Percentiles rank a stretch among this genome's conserved stretches.
phyloP scores from a whole-genome alignment of 2,329 filamentous ascomycete genomes.

The Cercospora sojina region DNA sequence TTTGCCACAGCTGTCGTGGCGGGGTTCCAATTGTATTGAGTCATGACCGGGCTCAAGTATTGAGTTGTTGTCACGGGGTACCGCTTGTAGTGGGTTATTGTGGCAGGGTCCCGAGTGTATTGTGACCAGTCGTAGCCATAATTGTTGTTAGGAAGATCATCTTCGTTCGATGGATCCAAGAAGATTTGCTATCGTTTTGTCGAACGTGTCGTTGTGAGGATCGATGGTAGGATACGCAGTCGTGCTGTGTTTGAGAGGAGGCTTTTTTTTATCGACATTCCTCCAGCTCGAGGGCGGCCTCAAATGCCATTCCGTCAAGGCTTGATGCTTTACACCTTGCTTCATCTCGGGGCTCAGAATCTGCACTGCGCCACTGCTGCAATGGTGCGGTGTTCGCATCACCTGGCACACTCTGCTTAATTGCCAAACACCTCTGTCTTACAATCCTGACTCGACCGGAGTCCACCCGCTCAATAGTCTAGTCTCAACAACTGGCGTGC shows the following conservation, averaged over 20 bases:
- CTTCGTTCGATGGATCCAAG: background rate
- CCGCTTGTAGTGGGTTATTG: background rate
- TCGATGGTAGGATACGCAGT: background rate
- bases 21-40: background rate
- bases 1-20: background rate
- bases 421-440: too few species aligned
- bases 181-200: background rate
- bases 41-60: background rate
- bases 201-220: background rate
- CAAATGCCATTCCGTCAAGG: background rate
- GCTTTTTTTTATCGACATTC: background rate
- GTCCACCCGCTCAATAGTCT: background rate
- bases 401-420: too few species aligned
- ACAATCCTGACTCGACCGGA: too few species aligned
- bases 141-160: background rate
- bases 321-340: background rate
- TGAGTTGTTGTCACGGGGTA: background rate
- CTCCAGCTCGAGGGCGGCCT: background rate
- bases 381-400: too few species aligned
- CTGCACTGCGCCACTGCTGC: too few species aligned
- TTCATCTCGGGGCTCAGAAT: background rate
- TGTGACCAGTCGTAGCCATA: background rate
- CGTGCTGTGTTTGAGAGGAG: background rate
- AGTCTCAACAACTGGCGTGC: background rate
- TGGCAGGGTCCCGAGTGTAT: background rate